phyloP scores from a whole-genome alignment of 331 rosid species.

The Malus hybrid region DNA sequence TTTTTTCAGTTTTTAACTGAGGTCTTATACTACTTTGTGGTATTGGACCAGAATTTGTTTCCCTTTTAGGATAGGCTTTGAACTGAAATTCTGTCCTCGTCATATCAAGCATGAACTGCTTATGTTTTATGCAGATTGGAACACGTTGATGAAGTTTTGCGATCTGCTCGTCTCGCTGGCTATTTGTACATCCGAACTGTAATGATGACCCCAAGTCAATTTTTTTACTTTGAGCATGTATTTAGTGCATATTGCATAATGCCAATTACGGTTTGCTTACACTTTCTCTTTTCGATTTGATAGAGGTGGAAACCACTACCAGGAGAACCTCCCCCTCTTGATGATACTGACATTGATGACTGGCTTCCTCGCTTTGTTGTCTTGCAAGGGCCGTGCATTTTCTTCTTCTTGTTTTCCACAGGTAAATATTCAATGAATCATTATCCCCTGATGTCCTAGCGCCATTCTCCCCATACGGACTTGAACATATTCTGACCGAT shows the following conservation, averaged over 20 bases:
- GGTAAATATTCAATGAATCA: conserved; percentile 29
- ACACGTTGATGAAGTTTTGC: conserved; percentile 82
- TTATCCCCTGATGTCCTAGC: background rate
- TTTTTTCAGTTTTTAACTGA: background rate
- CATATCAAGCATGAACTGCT: background rate
- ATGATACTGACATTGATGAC: conserved; percentile 81
- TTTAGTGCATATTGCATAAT: background rate
- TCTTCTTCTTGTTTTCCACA: conserved; percentile 65
- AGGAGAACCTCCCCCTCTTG: conserved; percentile 91
- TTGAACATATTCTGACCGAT: conserved; percentile 15
- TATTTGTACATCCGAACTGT: conserved; percentile 87
- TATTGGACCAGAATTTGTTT: background rate
- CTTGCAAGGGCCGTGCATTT: conserved; percentile 79
- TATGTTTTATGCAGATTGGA: conserved; percentile 59
- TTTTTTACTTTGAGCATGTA: conserved; percentile 2
- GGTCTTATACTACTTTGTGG: background rate
- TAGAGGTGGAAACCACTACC: conserved; percentile 93
- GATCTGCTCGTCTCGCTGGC: conserved; percentile 87
- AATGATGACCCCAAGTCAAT: conserved; percentile 16
- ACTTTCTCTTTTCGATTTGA: background rate
- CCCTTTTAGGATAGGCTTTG: background rate
- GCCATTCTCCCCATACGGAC: background rate
- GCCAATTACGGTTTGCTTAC: conserved; percentile 7
- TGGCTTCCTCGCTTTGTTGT: conserved; percentile 97
- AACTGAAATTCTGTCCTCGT: background rate